Evolutionary conservation across 192 early-diverging fungal genomes (phyloP).

Genomic region (Backusella sp.): DNA sequence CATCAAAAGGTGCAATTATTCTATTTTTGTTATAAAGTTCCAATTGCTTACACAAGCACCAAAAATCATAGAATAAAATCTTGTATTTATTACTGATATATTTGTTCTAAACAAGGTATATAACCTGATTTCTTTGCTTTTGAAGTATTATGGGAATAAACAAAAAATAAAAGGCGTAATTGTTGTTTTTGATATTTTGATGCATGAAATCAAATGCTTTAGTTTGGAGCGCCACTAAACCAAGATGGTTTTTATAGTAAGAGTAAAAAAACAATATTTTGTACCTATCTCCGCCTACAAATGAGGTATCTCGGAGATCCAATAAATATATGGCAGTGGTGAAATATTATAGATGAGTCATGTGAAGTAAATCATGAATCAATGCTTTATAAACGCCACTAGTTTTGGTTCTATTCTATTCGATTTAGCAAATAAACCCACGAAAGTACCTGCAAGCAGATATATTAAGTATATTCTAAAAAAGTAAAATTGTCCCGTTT

Average conservation of each 20-base stretch:
- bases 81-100: neutral
- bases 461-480: neutral
- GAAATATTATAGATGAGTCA: neutral
- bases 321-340: neutral
- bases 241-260: neutral
- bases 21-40: conserved; percentile 10
- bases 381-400: neutral
- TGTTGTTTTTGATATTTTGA: neutral
- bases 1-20: conserved; percentile 3
- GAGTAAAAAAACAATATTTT: neutral
- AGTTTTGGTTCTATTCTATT: neutral
- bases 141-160: neutral
- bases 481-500: neutral
- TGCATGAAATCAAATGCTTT: neutral
- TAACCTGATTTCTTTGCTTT: neutral
- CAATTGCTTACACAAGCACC: neutral
- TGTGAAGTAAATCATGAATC: neutral
- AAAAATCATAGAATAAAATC: neutral
- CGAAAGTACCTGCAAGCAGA: neutral
- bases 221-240: neutral
- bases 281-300: neutral
- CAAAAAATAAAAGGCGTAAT: neutral
- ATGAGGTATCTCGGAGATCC: neutral
- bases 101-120: neutral
- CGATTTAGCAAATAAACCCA: neutral